These are phyloP conservation scores for Scytalidium sp. DNA, from an alignment of 2,329 filamentous ascomycete genomes.

Conservation along the genomic window DNA sequence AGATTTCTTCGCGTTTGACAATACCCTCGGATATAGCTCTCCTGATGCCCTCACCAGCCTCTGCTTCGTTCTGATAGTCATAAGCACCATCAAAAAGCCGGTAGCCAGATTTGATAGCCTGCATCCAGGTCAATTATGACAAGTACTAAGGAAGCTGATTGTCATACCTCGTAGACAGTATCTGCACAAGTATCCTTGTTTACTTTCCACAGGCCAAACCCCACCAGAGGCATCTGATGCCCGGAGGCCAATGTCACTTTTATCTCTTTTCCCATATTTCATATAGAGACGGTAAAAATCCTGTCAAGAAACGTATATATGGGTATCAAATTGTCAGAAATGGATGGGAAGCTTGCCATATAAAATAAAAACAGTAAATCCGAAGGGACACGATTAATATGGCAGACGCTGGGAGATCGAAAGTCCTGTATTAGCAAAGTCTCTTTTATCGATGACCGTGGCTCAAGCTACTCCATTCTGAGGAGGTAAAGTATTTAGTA, in stretches of 20 bases:
- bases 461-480: too few relatives aligned
- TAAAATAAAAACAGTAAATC: too few relatives aligned
- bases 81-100: constrained; percentile 59
- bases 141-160: background rate
- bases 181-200: constrained; percentile 60
- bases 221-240: constrained; percentile 56
- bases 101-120: constrained; percentile 56
- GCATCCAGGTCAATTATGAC: background rate
- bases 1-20: constrained; percentile 59
- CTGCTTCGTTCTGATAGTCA: constrained; percentile 62
- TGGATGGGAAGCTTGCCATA: too few relatives aligned
- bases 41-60: constrained; percentile 62
- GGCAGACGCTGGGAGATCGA: too few relatives aligned
- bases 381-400: too few relatives aligned
- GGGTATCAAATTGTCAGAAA: too few relatives aligned
- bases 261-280: background rate
- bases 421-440: too few relatives aligned
- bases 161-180: constrained; percentile 56
- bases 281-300: too few relatives aligned
- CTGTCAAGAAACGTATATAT: too few relatives aligned
- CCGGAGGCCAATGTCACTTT: constrained; percentile 44
- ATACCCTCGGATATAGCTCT: constrained; percentile 53
- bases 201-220: constrained; percentile 70
- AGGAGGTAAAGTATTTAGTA: too few relatives aligned
- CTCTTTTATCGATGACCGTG: too few relatives aligned